Conservation (phyloP, 257 asterid genomes). For the Agastache rugosa region DNA sequence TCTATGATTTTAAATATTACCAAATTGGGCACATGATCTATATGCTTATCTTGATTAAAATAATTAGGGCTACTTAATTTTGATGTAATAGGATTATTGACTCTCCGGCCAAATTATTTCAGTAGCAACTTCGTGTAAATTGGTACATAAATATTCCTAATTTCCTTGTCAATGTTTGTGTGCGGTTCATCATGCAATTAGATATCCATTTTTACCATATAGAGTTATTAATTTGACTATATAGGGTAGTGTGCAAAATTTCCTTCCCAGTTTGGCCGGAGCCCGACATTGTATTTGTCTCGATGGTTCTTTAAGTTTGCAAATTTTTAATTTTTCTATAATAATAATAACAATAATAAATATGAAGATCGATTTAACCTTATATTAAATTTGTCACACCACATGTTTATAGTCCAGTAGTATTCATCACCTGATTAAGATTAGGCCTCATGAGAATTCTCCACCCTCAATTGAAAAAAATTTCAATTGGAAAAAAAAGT, state of each 20-base stretch:
- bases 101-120: slow-evolving; percentile 42
- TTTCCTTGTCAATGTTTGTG: neutral
- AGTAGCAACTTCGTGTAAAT: neutral
- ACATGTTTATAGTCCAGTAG: too few relatives aligned
- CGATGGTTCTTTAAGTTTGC: too few relatives aligned
- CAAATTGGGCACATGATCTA: slow-evolving; percentile 37
- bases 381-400: too few relatives aligned
- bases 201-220: neutral
- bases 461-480: too few relatives aligned
- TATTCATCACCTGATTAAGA: too few relatives aligned
- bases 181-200: neutral
- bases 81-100: neutral
- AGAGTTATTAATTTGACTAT: neutral
- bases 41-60: slow-evolving; percentile 7
- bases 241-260: neutral
- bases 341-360: too few relatives aligned
- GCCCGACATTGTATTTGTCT: too few relatives aligned
- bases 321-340: too few relatives aligned
- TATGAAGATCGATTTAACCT: too few relatives aligned
- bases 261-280: too few relatives aligned
- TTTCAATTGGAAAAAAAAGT: too few relatives aligned
- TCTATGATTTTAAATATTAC: neutral
- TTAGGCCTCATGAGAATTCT: too few relatives aligned
- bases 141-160: neutral
- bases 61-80: neutral